These are phyloP conservation scores for Albophoma yamanashiensis DNA, from an alignment of 2,329 filamentous ascomycete species.

Conservation along the genomic window DNA sequence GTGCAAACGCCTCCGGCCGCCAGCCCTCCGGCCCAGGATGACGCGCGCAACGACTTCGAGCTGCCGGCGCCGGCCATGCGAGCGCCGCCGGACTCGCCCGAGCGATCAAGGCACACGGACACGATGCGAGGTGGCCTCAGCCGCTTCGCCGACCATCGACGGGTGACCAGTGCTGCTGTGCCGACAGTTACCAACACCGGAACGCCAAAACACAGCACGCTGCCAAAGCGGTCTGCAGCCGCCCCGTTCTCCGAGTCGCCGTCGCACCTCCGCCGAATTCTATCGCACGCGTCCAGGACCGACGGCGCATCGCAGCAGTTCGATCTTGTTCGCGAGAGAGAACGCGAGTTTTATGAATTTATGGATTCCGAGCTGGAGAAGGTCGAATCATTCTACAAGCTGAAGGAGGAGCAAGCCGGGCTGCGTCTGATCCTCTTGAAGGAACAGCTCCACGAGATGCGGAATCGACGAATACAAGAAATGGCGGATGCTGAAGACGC, in stretches of 20 bases:
- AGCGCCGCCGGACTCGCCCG: conserved; percentile 18
- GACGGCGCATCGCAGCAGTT: conserved; percentile 33
- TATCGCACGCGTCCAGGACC: conserved; percentile 24
- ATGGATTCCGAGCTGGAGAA: conserved; percentile 80
- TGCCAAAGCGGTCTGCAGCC: conserved; percentile 5
- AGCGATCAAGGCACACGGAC: conserved; percentile 10
- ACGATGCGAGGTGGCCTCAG: conserved; percentile 8
- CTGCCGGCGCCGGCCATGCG: conserved; percentile 43
- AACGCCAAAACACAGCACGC: conserved; percentile 1
- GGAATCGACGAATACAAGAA: conserved; percentile 70
- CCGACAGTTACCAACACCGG: conserved; percentile 7
- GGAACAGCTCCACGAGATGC: conserved; percentile 87
- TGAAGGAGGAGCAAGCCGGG: conserved; percentile 79
- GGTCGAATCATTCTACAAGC: conserved; percentile 79
- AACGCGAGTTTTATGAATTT: conserved; percentile 81
- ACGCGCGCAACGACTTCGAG: conserved; percentile 29
- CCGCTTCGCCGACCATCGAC: conserved; percentile 22
- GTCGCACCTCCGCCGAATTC: conserved; percentile 22
- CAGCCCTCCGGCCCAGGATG: conserved; percentile 8
- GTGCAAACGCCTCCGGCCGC: conserved; percentile 27
- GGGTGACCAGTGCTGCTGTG: conserved; percentile 19
- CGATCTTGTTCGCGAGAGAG: conserved; percentile 57
- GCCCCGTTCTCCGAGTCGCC: conserved; percentile 12
- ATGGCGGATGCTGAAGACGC: conserved; percentile 34
- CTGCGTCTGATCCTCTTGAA: conserved; percentile 59